These are phyloP conservation scores for Chamaecyparis obtusa DNA, from an alignment of 75 land plant species.

Conservation along the genomic window DNA sequence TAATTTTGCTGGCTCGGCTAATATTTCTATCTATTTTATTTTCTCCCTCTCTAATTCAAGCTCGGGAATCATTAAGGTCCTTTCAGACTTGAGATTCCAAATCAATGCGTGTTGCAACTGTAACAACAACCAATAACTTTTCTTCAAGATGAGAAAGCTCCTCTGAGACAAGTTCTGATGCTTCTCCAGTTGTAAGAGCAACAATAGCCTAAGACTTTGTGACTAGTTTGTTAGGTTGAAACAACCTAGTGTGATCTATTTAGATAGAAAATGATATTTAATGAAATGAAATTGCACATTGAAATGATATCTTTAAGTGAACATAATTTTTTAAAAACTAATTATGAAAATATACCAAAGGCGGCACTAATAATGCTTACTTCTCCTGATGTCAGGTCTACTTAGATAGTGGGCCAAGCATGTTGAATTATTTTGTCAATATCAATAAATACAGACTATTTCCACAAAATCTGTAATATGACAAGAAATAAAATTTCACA, in stretches of 20 bases:
- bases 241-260: constrained; percentile 69
- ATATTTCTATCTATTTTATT: constrained; percentile 48
- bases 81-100: constrained; percentile 79
- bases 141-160: constrained; percentile 97
- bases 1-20: constrained; percentile 58
- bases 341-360: constrained; percentile 61
- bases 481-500: constrained; percentile 3
- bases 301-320: constrained; percentile 13
- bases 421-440: constrained; percentile 77
- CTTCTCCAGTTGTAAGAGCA: constrained; percentile 86
- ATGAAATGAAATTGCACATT: neutral
- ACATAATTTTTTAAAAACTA: neutral
- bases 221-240: constrained; percentile 94
- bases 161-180: constrained; percentile 77
- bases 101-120: constrained; percentile 80
- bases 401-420: constrained; percentile 90
- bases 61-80: constrained; percentile 67
- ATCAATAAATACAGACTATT: constrained; percentile 81
- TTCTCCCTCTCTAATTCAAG: constrained; percentile 61
- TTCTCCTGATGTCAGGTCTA: constrained; percentile 78
- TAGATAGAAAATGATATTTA: neutral
- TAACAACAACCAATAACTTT: constrained; percentile 81
- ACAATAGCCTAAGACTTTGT: constrained; percentile 96
- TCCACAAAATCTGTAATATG: constrained; percentile 48
- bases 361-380: constrained; percentile 71